Evolutionary conservation across 2,329 filamentous ascomycete genomes (phyloP), one percentile per base, ranked within the genome.

Genomic region (Pseudonectria buxi): DNA sequence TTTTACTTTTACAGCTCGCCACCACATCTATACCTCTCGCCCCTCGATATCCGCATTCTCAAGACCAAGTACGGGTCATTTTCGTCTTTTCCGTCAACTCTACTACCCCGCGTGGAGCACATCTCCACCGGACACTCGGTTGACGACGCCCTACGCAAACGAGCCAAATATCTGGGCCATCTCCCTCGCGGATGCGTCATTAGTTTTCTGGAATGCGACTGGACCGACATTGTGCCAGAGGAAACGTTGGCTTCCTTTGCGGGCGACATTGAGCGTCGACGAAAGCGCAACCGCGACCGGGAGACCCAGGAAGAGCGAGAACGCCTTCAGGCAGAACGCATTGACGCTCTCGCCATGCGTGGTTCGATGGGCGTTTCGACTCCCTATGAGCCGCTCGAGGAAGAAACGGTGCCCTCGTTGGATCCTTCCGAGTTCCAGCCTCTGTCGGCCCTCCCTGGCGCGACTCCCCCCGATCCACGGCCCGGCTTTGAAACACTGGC

Each of bases 1-100:
- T 94, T 90, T 49, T 87, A 83, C 61, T 95, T 95, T 57, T 95
- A 95, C 61, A 85, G 87, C 48, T 83, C 86, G 0, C 74, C 89
- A 2, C 81, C 86, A 14, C 89, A 95, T 50, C 83, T 94, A 32
- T 95, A 95, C 50, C 74, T 95, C 4, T 94, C 87, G 0, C 83
- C 89, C 1, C 71, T 95, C 24, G 89, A 95, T 55, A 95, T 95
- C 43, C 81, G 89, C 33, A 95, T 95, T 42, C 68, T 95, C 24
- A 94, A 94, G 63, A 78, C 86, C 2, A 86, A 87, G 29, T 95
- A 92, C 54, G 87, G 86, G 3, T 75, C 82, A 14, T 95, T 92
- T 57, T 76, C 81, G 2, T 67, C 75, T 9, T 94, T 95, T 50
- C 89, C 89, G 0, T 83, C 87, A 0, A 90, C 86, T 0, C 81